These are phyloP conservation scores for Apiospora malaysiana DNA, from an alignment of 2,329 filamentous ascomycete species.

Conservation along the genomic window DNA sequence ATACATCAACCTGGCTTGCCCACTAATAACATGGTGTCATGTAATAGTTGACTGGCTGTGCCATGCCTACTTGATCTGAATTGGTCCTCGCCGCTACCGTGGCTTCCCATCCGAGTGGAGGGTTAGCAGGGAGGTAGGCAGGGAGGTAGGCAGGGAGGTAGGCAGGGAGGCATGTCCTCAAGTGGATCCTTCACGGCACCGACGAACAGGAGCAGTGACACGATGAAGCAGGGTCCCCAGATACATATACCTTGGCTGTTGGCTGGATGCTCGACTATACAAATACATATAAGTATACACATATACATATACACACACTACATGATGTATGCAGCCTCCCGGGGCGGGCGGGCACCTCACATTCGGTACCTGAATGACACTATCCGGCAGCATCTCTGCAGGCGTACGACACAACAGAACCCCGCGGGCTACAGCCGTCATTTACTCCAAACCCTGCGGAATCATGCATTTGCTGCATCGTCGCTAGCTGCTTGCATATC, in stretches of 20 bases:
- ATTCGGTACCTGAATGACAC: slow-evolving; percentile 17
- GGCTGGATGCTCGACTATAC: slow-evolving; percentile 19
- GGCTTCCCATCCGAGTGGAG: slow-evolving; percentile 14
- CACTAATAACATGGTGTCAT: not conserved
- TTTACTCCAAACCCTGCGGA: slow-evolving; percentile 33
- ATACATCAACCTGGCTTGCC: not conserved
- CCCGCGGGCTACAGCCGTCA: slow-evolving; percentile 23
- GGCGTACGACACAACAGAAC: slow-evolving; percentile 31
- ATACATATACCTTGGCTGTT: not conserved
- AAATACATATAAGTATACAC: too few species aligned
- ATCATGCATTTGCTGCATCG: slow-evolving; percentile 34
- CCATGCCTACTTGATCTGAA: not conserved
- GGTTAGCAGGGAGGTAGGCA: not conserved
- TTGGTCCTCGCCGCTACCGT: not conserved
- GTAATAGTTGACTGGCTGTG: not conserved
- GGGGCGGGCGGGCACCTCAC: not conserved
- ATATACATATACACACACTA: too few species aligned
- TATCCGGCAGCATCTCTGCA: slow-evolving; percentile 23
- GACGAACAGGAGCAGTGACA: not conserved
- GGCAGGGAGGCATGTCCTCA: not conserved
- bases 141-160: too few species aligned
- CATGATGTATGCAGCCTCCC: not conserved
- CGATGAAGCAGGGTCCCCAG: slow-evolving; percentile 20
- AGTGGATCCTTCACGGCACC: not conserved
- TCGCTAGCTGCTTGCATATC: slow-evolving; percentile 43